Evolutionary conservation across 495 filamentous ascomycete genomes (phyloP), one percentile per base, ranked within the genome.

Genomic region (Xylaria bambusicola): DNA sequence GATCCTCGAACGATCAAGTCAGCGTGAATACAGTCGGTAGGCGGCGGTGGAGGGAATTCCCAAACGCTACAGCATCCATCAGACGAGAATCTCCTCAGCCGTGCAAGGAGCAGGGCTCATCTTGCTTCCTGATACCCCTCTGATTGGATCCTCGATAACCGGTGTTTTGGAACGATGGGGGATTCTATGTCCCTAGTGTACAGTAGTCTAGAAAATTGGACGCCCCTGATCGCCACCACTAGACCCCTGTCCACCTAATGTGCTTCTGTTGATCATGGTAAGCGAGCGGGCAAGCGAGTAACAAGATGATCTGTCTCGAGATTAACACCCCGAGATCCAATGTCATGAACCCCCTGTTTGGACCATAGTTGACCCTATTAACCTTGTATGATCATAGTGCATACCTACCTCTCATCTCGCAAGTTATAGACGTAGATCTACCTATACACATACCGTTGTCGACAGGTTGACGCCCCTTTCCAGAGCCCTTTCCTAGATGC

Each of bases 101-200:
- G 9, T 40, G 27, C 4, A 24, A 50, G 55, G 42, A 23, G 45
- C 21, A 46, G 33, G 31, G 10, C 31, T 7, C 33, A 27, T 2
- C 24, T 12, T 13, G 15, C n/a, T 15, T 31, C 31, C n/a, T 24
- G 27, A 10, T 48, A 36, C 23, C 13, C 5, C 29, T 36, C 13
- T 38, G 38, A 41, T 41, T 44, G 56, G 46, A 41, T 20, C 7
- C 21, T 58, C 46, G 56, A 58, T 44, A 33, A 27, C 56, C 47
- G 47, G 47, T 50, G 18, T 35, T 50, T 10, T 50, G 29, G 31
- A 51, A 51, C 12, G 29, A 51, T 9, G 3, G 36, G 36, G 36
- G 6, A 3, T 38, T 38, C 3, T 8, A 38, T 15, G 15, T 38
- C 8, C 8, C 36, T 38, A 38, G 36, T 38, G 36, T 38, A 38